Evolutionary conservation across 1,284 basidiomycete species (phyloP), one percentile per base, ranked within the genome.

Genomic region (Boletellus deceptivus): DNA sequence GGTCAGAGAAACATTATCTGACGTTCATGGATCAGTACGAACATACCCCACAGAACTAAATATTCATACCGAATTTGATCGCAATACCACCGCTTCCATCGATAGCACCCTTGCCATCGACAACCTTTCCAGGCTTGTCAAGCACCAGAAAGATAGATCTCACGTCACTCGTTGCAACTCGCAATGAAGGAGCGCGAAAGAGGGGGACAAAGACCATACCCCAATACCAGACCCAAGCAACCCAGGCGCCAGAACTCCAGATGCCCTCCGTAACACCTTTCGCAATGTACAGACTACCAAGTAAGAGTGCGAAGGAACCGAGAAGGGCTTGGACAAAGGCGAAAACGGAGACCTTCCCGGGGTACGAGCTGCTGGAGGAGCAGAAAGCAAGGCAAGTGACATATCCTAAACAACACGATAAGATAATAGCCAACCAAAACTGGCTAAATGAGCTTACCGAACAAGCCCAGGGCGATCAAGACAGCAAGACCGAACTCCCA

Each of bases 321-420:
- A 93, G 87, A 53, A 89, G 78, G 63, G 89, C 89, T 65, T 93
- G 90, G 16, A 86, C 73, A 47, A 93, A 71, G 58, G 89, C 90
- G 49, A 88, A 74, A 61, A 86, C 86, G 53, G 89, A 43, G 20
- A 22, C 8, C 20, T 41, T 41, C 3, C 36, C 46, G 48, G 46
- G 50, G 29, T 31, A 46, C 40, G 52, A 50, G 29, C 52, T 38
- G 39, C 53, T 22, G 6, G 42, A 61, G 5, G 53, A 48, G 13
- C 54, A 49, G 29, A 31, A 39, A 18, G 50, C 25, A 8, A 69
- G 42, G 27, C 49, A 60, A 39, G 45, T 14, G 22, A 41, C 52
- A 40, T 52, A 61, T 40, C 59, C 48, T 57, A 55, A 3, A 41
- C 37, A 42, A 41, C 29, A 22, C 40, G 2, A 20, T 33, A 45